Evolutionary conservation across 2,329 filamentous ascomycete species (phyloP).

Genomic region (Phaeosphaeria sp.): DNA sequence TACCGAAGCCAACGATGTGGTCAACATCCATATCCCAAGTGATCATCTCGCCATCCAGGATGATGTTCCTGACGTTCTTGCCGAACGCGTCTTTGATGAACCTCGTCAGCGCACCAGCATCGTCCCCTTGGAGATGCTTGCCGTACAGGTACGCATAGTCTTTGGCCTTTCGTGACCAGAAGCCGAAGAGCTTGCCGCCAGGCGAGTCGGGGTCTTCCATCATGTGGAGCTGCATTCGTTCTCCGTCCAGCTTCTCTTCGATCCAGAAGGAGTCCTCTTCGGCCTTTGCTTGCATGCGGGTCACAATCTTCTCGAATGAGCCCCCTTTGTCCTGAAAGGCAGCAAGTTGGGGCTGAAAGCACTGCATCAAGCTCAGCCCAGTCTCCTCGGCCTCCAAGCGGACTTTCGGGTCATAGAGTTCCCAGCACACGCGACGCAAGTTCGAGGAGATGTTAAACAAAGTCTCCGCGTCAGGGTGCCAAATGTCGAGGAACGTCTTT

Average conservation of each 20-base stretch:
- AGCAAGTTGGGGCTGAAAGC: constrained; percentile 94
- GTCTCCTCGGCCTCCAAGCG: constrained; percentile 77
- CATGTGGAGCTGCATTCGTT: constrained; percentile 98
- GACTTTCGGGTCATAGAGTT: constrained; percentile 76
- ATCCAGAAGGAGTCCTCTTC: constrained; percentile 89
- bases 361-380: constrained; percentile 85
- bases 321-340: constrained; percentile 79
- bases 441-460: constrained; percentile 90
- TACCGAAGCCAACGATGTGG: constrained; percentile 87
- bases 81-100: constrained; percentile 81
- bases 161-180: constrained; percentile 96
- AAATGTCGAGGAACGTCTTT: constrained; percentile 79
- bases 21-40: constrained; percentile 92
- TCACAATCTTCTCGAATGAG: constrained; percentile 80
- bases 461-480: constrained; percentile 61
- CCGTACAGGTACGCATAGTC: constrained; percentile 97
- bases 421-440: constrained; percentile 91
- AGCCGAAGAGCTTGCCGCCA: constrained; percentile 78
- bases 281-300: constrained; percentile 68
- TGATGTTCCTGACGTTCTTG: constrained; percentile 79
- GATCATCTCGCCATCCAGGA: constrained; percentile 98
- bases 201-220: constrained; percentile 69
- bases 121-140: constrained; percentile 70
- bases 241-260: constrained; percentile 96
- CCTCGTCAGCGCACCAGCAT: constrained; percentile 78